A percentile compares a stretch with the other conserved stretches of the same genome.
Evolutionary conservation across 345 rosid genomes (phyloP).

Genomic region (Moricandia moricandioides): DNA sequence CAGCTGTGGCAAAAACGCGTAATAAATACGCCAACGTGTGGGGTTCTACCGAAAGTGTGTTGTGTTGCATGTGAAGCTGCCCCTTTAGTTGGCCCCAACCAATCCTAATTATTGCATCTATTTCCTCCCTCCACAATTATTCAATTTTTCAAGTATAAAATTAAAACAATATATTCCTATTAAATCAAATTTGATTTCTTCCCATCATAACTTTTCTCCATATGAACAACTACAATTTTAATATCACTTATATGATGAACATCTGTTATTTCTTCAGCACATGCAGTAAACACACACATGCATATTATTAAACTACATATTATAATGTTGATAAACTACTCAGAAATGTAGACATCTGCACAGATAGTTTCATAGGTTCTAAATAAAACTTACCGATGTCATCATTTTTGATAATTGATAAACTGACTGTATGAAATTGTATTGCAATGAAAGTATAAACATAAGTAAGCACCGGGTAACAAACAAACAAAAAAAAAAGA

Average conservation of each 20-base stretch:
- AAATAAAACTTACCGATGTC: background rate
- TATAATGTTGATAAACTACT: constrained; percentile 5
- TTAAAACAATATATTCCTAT: background rate
- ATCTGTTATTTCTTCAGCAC: constrained; percentile 9
- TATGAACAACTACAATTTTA: background rate
- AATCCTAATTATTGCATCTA: constrained; percentile 24
- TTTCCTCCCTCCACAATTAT: constrained; percentile 7
- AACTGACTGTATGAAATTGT: background rate
- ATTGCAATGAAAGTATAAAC: background rate
- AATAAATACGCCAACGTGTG: constrained; percentile 30
- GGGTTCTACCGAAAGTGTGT: constrained; percentile 12
- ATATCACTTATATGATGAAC: constrained; percentile 11
- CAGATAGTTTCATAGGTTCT: background rate
- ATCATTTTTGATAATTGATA: background rate
- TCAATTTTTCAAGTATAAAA: background rate
- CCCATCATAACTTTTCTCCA: background rate
- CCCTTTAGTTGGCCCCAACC: constrained; percentile 24
- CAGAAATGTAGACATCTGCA: background rate
- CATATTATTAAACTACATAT: background rate
- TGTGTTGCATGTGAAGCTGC: constrained; percentile 37
- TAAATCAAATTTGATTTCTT: background rate
- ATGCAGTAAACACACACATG: constrained; percentile 19
- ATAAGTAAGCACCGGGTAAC: background rate
- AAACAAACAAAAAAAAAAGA: background rate
- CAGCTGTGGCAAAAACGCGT: background rate